Evolutionary conservation across 2,329 filamentous ascomycete genomes (phyloP), one percentile per base, ranked within the genome.

Genomic region (Phyllosticta capitalensis): DNA sequence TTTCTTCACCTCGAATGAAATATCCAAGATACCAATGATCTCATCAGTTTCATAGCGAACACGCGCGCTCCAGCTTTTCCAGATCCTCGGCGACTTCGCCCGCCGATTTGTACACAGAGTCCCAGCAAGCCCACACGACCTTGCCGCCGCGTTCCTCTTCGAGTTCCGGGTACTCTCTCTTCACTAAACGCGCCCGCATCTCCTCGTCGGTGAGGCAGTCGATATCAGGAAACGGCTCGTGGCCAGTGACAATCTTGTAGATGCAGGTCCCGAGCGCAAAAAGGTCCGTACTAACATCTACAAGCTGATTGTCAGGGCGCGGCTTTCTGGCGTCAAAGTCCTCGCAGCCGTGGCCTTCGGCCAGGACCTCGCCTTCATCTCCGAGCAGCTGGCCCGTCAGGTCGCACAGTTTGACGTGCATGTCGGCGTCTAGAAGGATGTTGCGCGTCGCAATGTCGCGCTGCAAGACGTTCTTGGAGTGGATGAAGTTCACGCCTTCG

Each of bases 181-280:
- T 55, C 59, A 38, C 19, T 22, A 60, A 67, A 54, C 52, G 61
- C 45, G 33, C 30, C 33, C 30, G n/a, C 26, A 67, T 66, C 60
- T 67, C 51, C 9, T 59, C 60, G 22, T 65, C 61, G 45, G n/a
- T n/a, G n/a, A 68, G 58, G 21, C 61, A 38, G 5, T 61, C 66
- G 30, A 64, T 61, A 24, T 66, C 63, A 9, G 62, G 64, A 56
- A 66, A 68, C 0, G 63, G 62, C 45, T 55, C 55, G 21, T 62
- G 58, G 12, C 59, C 62, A 4, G 54, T 61, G 30, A 67, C 63
- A 19, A 66, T 67, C 33, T 61, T 54, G 55, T 66, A 68, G 10
- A 69, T 64, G 3, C 63, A 54, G 10, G 65, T 64, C 9, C 66
- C 64, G 14, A 68, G 57, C 48, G 67, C 63, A 50, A 68, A 68